phyloP scores from a whole-genome alignment of 1,284 basidiomycete species.

The Papiliotrema terrestris region DNA sequence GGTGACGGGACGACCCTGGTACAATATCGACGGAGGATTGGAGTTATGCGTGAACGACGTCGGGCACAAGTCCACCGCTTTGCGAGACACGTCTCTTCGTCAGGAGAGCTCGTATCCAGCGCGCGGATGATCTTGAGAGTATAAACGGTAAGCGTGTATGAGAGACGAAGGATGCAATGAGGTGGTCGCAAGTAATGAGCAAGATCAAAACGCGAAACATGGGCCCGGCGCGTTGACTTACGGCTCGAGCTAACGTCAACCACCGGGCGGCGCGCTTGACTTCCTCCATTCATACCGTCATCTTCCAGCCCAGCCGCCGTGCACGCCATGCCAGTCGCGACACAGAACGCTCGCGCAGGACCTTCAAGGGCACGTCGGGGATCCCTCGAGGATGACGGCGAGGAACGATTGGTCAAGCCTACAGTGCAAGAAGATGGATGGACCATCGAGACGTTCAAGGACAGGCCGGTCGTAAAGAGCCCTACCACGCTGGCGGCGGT shows the following conservation, averaged over 20 bases:
- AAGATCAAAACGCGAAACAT: not conserved
- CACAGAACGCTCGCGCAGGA: not conserved
- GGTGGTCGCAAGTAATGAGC: not conserved
- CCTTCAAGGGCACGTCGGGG: not conserved
- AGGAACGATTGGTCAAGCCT: not conserved
- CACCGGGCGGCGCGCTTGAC: not conserved
- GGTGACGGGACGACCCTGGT: too few species aligned
- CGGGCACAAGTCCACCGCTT: too few species aligned
- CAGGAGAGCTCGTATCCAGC: too few species aligned
- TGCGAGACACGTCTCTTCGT: too few species aligned
- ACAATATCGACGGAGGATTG: too few species aligned
- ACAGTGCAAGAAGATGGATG: conserved; percentile 3
- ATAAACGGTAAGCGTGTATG: too few species aligned
- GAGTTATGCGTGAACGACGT: too few species aligned
- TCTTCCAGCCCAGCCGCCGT: not conserved
- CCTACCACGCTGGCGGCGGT: not conserved
- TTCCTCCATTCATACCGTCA: not conserved
- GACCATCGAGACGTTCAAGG: conserved; percentile 1
- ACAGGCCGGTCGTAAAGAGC: conserved; percentile 3
- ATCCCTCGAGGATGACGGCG: not conserved
- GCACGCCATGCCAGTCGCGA: conserved; percentile 1
- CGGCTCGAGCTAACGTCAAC: too few species aligned
- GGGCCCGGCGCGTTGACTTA: too few species aligned
- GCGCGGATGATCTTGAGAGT: too few species aligned
- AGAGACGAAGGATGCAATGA: too few species aligned